Conservation (phyloP, 306 rosid species). For the Fagus sylvatica region DNA sequence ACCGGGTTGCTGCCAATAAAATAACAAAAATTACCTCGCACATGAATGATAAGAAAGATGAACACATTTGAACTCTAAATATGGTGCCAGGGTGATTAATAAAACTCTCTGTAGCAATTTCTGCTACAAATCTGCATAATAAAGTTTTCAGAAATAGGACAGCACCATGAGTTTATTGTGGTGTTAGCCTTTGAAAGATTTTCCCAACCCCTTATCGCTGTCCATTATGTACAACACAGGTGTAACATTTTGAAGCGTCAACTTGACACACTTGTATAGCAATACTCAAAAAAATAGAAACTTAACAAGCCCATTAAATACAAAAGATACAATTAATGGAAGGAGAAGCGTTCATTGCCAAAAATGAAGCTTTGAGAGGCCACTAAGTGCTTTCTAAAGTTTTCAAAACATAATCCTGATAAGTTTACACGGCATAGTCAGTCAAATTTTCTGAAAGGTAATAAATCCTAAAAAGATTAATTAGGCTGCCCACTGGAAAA, state of each 20-base stretch:
- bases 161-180: background rate
- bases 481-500: background rate
- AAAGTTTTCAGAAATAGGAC: background rate
- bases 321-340: background rate
- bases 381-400: no score
- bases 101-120: background rate
- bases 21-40: conserved; percentile 2
- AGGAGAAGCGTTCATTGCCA: background rate
- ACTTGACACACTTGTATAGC: background rate
- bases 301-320: background rate
- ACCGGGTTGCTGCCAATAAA: conserved; percentile 82
- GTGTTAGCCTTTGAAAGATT: background rate
- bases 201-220: background rate
- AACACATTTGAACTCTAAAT: background rate
- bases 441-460: background rate
- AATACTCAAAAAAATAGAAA: background rate
- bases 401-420: background rate
- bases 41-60: conserved; percentile 13
- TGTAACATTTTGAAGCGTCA: no score
- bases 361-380: background rate
- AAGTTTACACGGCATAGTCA: background rate
- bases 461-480: background rate
- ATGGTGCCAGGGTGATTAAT: background rate
- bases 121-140: background rate
- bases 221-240: background rate